Evolutionary conservation across 106 monocot genomes (phyloP), one percentile per base, ranked within the genome.

Genomic region (Hemerocallis citrina): DNA sequence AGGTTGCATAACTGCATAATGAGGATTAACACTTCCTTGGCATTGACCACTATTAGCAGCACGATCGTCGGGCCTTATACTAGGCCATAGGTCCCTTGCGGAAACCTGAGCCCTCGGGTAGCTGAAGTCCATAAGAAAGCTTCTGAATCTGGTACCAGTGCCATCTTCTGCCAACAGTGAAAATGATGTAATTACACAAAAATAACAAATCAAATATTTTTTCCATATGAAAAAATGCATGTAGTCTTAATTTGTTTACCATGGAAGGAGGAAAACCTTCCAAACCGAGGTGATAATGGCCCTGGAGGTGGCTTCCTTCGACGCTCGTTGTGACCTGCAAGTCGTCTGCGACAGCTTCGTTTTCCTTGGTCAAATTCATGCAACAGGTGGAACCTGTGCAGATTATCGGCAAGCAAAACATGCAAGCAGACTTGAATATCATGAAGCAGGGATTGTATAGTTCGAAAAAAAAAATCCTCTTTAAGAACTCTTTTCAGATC

Each of bases 321-420:
- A 4, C 87, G 82, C 58, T 88, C 87, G 39, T 88, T 88, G 52
- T 88, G 87, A 1, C 87, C 87, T 27, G 87, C 87, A 6, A 87
- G 72, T 16, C 87, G 82, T 39, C 82, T 65, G 66, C 87, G 82
- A 29, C 87, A 88, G 38, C 87, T 88, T 28, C 87, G 72, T 55
- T 83, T 88, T 13, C 87, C 87, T 67, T 82, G 79, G 31, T 88
- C 87, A 62, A 88, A 88, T 55, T 82, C 87, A 59, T 55, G 59
- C 41, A 88, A 68, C 32, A 64, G 73, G 33, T 88, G 87, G 61
- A 88, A 88, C 76, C 87, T 88, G 79, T 25, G 64, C 30, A 34
- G n/a, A 60, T 17, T 46, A 5, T 15, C 23, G 20, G n/a, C n/a
- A n/a, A n/a, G n/a, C n/a, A n/a, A n/a, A n/a, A n/a, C n/a, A n/a